These are phyloP conservation scores for Plasmodium inui DNA, from an alignment of 169 alveolate genomes.

Conservation along the genomic window DNA sequence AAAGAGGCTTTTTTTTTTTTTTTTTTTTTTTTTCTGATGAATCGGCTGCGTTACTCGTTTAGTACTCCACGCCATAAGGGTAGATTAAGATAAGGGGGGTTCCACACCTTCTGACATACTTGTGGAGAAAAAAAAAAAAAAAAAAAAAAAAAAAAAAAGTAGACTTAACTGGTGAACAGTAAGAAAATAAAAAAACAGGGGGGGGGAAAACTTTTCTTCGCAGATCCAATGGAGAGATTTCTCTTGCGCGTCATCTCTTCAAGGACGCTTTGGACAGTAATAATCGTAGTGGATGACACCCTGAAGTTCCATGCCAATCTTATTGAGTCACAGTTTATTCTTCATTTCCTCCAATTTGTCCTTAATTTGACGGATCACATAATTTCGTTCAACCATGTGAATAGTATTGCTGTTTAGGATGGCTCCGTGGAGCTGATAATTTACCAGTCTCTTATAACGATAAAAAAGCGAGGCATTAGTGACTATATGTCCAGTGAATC, in stretches of 20 bases:
- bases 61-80: not conserved
- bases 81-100: not conserved
- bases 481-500: slow-evolving; percentile 18
- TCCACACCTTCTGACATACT: not conserved
- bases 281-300: not conserved
- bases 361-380: slow-evolving; percentile 12
- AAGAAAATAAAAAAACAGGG: not conserved
- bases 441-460: not conserved
- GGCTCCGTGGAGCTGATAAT: not conserved
- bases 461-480: slow-evolving; percentile 7
- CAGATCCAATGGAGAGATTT: not conserved
- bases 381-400: slow-evolving; percentile 7
- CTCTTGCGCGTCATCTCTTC: not conserved
- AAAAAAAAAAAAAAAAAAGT: not conserved
- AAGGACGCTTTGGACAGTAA: not conserved
- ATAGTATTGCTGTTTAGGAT: not conserved
- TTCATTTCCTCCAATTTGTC: not conserved
- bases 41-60: not conserved
- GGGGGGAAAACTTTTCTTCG: not conserved
- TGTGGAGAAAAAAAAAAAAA: not conserved
- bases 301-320: not conserved
- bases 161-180: not conserved
- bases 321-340: not conserved
- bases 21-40: no score
- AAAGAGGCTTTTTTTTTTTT: no score